Conservation (phyloP, 768 basidiomycete species). For the Xerocomus potaroensis region DNA sequence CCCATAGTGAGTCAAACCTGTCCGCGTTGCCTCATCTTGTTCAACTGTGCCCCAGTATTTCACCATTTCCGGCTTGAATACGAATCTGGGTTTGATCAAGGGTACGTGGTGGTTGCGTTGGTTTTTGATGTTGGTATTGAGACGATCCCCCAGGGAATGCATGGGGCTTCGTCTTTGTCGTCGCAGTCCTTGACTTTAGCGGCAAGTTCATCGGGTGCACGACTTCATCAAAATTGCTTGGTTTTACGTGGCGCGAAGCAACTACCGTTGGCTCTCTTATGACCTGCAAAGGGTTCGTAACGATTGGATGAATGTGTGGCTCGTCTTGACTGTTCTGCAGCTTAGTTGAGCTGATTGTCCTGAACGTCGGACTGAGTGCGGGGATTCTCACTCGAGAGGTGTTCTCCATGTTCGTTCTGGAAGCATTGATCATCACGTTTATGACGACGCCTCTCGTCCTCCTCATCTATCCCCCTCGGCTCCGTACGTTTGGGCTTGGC, state of each 20-base stretch:
- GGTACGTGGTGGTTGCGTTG: slow-evolving; percentile 36
- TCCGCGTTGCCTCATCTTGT: neutral
- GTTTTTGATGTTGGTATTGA: neutral
- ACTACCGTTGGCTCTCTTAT: slow-evolving; percentile 87
- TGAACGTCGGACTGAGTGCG: slow-evolving; percentile 86
- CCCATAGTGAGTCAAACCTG: slow-evolving; percentile 60
- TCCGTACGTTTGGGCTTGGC: slow-evolving; percentile 45
- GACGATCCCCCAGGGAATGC: slow-evolving; percentile 48
- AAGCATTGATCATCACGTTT: slow-evolving; percentile 78
- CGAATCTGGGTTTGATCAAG: slow-evolving; percentile 80
- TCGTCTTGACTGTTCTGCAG: slow-evolving; percentile 32
- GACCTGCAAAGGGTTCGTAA: slow-evolving; percentile 87
- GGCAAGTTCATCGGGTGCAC: slow-evolving; percentile 90
- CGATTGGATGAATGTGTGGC: neutral
- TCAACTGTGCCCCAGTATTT: slow-evolving; percentile 62
- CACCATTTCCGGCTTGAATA: slow-evolving; percentile 88
- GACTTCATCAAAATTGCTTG: slow-evolving; percentile 58
- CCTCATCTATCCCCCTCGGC: slow-evolving; percentile 60
- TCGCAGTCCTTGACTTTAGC: slow-evolving; percentile 71
- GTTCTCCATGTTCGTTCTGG: slow-evolving; percentile 95
- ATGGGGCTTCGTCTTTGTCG: slow-evolving; percentile 85
- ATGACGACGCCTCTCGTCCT: slow-evolving; percentile 81
- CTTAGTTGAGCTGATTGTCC: slow-evolving; percentile 90
- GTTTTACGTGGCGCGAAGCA: slow-evolving; percentile 79
- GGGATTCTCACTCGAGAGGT: slow-evolving; percentile 72